These are phyloP conservation scores for Aeschynomene evenia DNA, from an alignment of 306 rosid species.

Conservation along the genomic window DNA sequence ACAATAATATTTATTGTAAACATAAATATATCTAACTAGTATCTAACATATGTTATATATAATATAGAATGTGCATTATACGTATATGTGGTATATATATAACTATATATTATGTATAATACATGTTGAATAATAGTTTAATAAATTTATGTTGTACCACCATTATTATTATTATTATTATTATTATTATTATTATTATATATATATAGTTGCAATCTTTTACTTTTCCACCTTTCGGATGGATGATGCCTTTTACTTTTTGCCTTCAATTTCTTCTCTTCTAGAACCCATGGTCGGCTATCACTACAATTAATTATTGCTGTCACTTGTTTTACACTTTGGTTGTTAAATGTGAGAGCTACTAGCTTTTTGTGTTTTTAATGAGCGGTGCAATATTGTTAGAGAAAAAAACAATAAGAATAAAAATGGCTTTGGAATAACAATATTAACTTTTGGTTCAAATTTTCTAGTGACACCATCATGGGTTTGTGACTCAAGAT, in stretches of 20 bases:
- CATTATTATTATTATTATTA: too few species aligned
- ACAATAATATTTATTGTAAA: too few species aligned
- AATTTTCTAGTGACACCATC: background rate
- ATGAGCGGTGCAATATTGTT: background rate
- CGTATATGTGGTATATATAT: too few species aligned
- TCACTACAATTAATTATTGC: background rate
- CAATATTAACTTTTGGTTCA: slow-evolving; percentile 10
- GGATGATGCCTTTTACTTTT: slow-evolving; percentile 29
- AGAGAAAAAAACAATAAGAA: background rate
- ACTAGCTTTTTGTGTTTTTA: too few species aligned
- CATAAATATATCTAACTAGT: too few species aligned
- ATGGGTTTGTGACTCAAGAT: background rate
- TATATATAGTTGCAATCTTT: background rate
- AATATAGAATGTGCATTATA: too few species aligned
- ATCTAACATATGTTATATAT: too few species aligned
- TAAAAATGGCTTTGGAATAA: background rate
- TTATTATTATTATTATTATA: too few species aligned
- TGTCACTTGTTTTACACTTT: background rate
- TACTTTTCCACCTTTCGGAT: slow-evolving; percentile 16
- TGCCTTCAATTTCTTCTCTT: slow-evolving; percentile 27
- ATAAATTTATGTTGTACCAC: too few species aligned
- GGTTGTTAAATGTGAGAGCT: background rate
- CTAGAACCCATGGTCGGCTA: slow-evolving; percentile 38
- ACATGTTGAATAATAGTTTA: too few species aligned
- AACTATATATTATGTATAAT: too few species aligned